Percentiles rank a stretch among this genome's conserved stretches.
These are phyloP conservation scores for Chaetomium globosum DNA, from an alignment of 2,329 filamentous ascomycete species.

Conservation along the genomic window DNA sequence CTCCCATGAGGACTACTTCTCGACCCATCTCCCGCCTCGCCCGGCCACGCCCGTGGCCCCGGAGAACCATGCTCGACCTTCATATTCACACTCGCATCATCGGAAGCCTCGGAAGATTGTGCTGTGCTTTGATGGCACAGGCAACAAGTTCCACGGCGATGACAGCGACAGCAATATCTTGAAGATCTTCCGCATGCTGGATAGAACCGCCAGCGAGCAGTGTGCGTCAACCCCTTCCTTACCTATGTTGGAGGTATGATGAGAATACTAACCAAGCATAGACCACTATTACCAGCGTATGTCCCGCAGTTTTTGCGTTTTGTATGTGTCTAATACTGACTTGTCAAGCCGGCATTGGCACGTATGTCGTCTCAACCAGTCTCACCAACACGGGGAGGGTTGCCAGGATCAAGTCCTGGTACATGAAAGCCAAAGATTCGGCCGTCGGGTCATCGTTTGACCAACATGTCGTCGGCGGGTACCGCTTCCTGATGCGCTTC, in stretches of 20 bases:
- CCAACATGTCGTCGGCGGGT: conserved; percentile 80
- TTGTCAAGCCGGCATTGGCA: conserved; percentile 66
- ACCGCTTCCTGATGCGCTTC: conserved; percentile 76
- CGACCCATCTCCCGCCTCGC: conserved; percentile 29
- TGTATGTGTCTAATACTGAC: conserved; percentile 12
- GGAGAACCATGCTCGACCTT: conserved; percentile 8
- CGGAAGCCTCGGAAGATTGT: conserved; percentile 52
- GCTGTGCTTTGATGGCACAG: conserved; percentile 65
- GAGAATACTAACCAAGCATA: background rate
- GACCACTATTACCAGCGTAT: conserved; percentile 20
- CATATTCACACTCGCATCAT: conserved; percentile 11
- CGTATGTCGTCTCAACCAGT: conserved; percentile 66
- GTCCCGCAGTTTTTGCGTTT: conserved; percentile 36
- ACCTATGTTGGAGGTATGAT: background rate
- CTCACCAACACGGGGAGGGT: conserved; percentile 60
- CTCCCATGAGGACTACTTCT: conserved; percentile 31
- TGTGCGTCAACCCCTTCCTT: conserved; percentile 43
- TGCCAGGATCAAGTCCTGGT: conserved; percentile 66
- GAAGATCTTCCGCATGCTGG: conserved; percentile 71
- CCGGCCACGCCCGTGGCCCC: conserved; percentile 28
- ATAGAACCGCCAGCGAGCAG: conserved; percentile 63
- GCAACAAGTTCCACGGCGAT: conserved; percentile 65
- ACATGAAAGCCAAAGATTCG: conserved; percentile 74
- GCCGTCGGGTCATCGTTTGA: conserved; percentile 80
- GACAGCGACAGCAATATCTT: conserved; percentile 67